Percentiles rank a stretch among this genome's conserved stretches.
Evolutionary conservation across 2,329 filamentous ascomycete genomes (phyloP).

Genomic region (Colletotrichum sansevieriae): DNA sequence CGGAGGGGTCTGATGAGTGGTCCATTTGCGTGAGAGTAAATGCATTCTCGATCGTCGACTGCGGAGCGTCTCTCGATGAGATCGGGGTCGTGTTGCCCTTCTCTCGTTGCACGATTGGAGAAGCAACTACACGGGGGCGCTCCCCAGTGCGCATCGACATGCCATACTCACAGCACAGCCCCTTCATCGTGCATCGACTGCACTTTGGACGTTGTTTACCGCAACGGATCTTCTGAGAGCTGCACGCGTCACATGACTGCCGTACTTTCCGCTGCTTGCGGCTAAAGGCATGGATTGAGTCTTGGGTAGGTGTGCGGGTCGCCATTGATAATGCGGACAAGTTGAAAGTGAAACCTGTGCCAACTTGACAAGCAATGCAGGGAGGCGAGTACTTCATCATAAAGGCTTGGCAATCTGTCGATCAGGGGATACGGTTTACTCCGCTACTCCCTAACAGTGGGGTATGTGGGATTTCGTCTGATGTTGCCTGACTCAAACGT

Average conservation of each 20-base stretch:
- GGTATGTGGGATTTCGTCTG: conserved; percentile 7
- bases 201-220: conserved; percentile 26
- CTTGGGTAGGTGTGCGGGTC: conserved; percentile 10
- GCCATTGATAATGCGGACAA: conserved; percentile 23
- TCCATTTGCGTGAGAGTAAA: conserved; percentile 15
- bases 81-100: background rate
- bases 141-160: conserved; percentile 30
- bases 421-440: background rate
- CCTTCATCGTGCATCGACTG: conserved; percentile 15
- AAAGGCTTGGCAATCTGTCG: conserved; percentile 10
- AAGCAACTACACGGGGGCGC: conserved; percentile 10
- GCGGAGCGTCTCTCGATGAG: conserved; percentile 1
- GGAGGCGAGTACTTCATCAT: conserved; percentile 12
- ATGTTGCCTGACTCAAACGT: conserved; percentile 8
- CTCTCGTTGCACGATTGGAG: background rate
- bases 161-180: conserved; percentile 19
- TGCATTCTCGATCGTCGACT: background rate
- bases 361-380: conserved; percentile 13
- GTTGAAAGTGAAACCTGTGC: background rate
- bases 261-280: conserved; percentile 24
- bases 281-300: background rate
- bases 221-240: conserved; percentile 27
- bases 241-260: conserved; percentile 28
- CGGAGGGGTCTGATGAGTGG: background rate
- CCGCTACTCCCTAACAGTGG: background rate